Conservation (phyloP, 1,139 yeast species). For the Suhomyces chickasaworum region DNA sequence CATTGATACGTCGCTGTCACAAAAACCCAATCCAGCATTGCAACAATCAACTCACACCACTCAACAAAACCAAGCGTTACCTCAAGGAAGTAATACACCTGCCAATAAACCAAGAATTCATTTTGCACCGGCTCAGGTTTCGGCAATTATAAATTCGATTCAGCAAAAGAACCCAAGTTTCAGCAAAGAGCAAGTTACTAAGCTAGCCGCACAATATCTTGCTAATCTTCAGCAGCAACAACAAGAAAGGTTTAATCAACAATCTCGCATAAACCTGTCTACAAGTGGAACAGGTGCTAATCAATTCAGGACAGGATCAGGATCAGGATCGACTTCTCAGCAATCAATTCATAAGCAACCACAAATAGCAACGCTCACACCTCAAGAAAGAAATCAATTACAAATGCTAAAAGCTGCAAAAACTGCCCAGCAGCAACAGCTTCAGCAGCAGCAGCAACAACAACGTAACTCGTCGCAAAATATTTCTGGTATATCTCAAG, state of each 20-base stretch:
- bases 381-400: slow-evolving; percentile 41
- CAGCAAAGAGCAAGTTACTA: slow-evolving; percentile 71
- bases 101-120: slow-evolving; percentile 40
- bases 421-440: slow-evolving; percentile 32
- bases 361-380: slow-evolving; percentile 36
- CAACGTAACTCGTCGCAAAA: background rate
- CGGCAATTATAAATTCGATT: slow-evolving; percentile 68
- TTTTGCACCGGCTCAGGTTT: slow-evolving; percentile 64
- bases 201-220: slow-evolving; percentile 69
- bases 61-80: background rate
- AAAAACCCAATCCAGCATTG: background rate
- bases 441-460: slow-evolving; percentile 25
- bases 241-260: slow-evolving; percentile 37
- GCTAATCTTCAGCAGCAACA: slow-evolving; percentile 60
- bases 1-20: background rate
- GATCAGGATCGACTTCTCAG: slow-evolving; percentile 6
- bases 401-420: slow-evolving; percentile 42
- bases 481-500: slow-evolving; percentile 8
- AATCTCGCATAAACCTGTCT: slow-evolving; percentile 10
- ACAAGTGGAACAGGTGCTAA: background rate
- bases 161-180: slow-evolving; percentile 69
- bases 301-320: slow-evolving; percentile 6
- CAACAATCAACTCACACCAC: background rate
- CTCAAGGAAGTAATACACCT: background rate
- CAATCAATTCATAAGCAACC: slow-evolving; percentile 23